phyloP scores from a whole-genome alignment of 2,329 filamentous ascomycete genomes.

The Amphichorda felina region DNA sequence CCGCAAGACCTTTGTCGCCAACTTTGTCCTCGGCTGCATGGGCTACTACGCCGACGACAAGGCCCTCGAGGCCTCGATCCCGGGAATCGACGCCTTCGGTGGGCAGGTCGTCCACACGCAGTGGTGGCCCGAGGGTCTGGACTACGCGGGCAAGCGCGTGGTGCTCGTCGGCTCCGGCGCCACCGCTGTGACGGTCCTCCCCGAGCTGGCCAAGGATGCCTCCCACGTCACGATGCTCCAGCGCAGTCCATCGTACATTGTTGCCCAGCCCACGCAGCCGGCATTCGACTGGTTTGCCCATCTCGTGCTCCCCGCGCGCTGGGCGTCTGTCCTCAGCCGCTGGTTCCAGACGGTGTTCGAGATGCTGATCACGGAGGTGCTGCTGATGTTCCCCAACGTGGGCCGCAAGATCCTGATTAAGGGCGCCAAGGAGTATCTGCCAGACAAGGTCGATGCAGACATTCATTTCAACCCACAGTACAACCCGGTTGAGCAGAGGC shows the following conservation, averaged over 20 bases:
- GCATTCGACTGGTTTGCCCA: neutral
- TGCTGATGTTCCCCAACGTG: slow-evolving; percentile 36
- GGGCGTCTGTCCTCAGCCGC: slow-evolving; percentile 30
- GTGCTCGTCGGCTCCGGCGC: slow-evolving; percentile 65
- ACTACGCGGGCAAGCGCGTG: slow-evolving; percentile 52
- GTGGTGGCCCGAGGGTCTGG: slow-evolving; percentile 58
- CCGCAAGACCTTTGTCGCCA: slow-evolving; percentile 23
- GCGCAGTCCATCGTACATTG: slow-evolving; percentile 58
- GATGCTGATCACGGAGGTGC: slow-evolving; percentile 33
- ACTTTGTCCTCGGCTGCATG: slow-evolving; percentile 43
- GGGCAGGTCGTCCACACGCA: slow-evolving; percentile 56
- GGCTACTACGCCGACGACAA: slow-evolving; percentile 61
- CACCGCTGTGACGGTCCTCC: slow-evolving; percentile 64
- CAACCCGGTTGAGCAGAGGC: slow-evolving; percentile 57
- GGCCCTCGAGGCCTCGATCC: slow-evolving; percentile 46
- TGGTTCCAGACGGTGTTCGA: slow-evolving; percentile 32
- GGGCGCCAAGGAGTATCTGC: slow-evolving; percentile 34
- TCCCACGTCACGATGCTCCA: slow-evolving; percentile 64
- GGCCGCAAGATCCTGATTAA: slow-evolving; percentile 33
- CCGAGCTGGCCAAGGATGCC: slow-evolving; percentile 51
- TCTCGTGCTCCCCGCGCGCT: slow-evolving; percentile 27
- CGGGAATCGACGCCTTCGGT: slow-evolving; percentile 52
- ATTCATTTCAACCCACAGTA: slow-evolving; percentile 51
- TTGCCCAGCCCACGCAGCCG: slow-evolving; percentile 17
- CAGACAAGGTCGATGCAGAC: slow-evolving; percentile 34